phyloP scores from a whole-genome alignment of 1,139 yeast genomes.

The Sugiyamaella pinicola region DNA sequence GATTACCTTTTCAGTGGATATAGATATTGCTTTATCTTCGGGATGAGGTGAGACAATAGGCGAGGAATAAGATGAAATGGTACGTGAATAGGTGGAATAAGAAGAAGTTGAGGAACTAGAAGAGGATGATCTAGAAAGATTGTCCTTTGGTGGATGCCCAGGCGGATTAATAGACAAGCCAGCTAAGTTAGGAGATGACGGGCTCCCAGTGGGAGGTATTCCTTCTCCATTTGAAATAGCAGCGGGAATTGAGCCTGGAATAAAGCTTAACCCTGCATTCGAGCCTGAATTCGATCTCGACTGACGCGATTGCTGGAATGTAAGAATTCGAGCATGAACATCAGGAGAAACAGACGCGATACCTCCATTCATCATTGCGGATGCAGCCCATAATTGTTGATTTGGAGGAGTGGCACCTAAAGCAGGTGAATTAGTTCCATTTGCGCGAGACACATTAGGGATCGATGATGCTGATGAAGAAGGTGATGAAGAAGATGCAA shows the following conservation, averaged over 20 bases:
- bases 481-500: slow-evolving; percentile 1
- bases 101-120: slow-evolving; percentile 20
- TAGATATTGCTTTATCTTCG: slow-evolving; percentile 15
- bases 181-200: slow-evolving; percentile 15
- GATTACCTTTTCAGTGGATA: not conserved
- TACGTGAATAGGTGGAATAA: slow-evolving; percentile 18
- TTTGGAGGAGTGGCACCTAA: slow-evolving; percentile 10
- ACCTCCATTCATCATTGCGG: slow-evolving; percentile 20
- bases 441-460: not conserved
- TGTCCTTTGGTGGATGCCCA: not conserved
- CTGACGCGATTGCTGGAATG: slow-evolving; percentile 36
- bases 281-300: slow-evolving; percentile 35
- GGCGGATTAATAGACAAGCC: not conserved
- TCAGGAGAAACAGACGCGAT: slow-evolving; percentile 21
- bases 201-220: no score
- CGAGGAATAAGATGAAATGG: slow-evolving; percentile 21
- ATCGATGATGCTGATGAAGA: slow-evolving; percentile 1
- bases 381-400: slow-evolving; percentile 18
- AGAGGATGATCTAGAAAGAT: slow-evolving; percentile 22
- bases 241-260: slow-evolving; percentile 17
- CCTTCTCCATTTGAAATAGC: not conserved
- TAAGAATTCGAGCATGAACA: slow-evolving; percentile 32
- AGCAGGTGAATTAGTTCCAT: slow-evolving; percentile 15
- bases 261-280: slow-evolving; percentile 22
- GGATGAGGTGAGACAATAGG: slow-evolving; percentile 24